Evolutionary conservation across 2,329 filamentous ascomycete species (phyloP).

Genomic region (Knufia petricola): DNA sequence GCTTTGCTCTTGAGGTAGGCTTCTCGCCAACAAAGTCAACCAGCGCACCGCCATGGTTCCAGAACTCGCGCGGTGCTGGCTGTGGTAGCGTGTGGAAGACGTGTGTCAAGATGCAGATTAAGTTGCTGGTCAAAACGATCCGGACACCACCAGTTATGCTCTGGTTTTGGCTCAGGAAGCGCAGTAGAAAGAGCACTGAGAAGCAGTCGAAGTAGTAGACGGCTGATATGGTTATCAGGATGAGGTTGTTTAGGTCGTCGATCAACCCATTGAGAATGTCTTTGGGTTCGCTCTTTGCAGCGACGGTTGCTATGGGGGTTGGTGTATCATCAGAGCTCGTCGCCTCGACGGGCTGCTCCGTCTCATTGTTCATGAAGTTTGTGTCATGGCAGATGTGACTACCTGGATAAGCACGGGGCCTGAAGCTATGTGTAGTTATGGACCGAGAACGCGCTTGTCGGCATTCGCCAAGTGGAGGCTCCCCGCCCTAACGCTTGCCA

Average conservation of each 20-base stretch:
- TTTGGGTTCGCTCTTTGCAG: slow-evolving; percentile 4
- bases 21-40: slow-evolving; percentile 7
- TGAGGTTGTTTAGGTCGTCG: slow-evolving; percentile 4
- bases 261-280: slow-evolving; percentile 1
- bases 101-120: slow-evolving; percentile 3
- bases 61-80: slow-evolving; percentile 4
- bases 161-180: slow-evolving; percentile 5
- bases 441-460: too few species aligned
- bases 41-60: slow-evolving; percentile 8
- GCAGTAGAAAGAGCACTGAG: slow-evolving; percentile 3
- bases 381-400: too few species aligned
- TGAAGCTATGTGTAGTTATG: too few species aligned
- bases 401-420: too few species aligned
- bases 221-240: slow-evolving; percentile 4
- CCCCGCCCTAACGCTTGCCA: too few species aligned
- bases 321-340: slow-evolving; percentile 6
- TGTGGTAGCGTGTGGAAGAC: not conserved
- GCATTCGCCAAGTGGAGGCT: too few species aligned
- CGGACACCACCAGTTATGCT: slow-evolving; percentile 1
- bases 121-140: not conserved
- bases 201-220: slow-evolving; percentile 8
- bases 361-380: slow-evolving; percentile 8
- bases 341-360: slow-evolving; percentile 3
- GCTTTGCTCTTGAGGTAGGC: slow-evolving; percentile 3
- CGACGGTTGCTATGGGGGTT: not conserved